Percentiles rank a stretch among this genome's conserved stretches.
phyloP scores from a whole-genome alignment of 139 green algal genomes.

The Limnomonas spitsbergensis region DNA sequence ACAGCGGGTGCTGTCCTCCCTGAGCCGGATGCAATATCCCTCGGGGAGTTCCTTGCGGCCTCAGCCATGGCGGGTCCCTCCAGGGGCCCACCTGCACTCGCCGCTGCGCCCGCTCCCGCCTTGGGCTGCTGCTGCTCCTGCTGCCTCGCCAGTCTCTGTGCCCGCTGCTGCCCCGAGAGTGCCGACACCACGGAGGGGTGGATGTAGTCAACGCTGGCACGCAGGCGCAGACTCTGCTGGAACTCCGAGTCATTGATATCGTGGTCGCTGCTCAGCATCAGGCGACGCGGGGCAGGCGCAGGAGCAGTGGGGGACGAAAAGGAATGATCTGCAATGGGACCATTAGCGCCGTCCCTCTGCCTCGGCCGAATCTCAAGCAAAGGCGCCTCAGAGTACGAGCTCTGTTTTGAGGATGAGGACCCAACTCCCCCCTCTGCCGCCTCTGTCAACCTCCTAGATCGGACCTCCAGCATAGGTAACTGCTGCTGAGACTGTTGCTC shows the following conservation, averaged over 20 bases:
- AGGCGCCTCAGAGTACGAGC: not conserved
- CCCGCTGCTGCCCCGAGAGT: too few species aligned
- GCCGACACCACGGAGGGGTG: not conserved
- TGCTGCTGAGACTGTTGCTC: not conserved
- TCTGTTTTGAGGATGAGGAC: not conserved
- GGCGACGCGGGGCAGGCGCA: not conserved
- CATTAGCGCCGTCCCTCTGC: not conserved
- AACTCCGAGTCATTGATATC: not conserved
- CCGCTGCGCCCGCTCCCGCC: not conserved
- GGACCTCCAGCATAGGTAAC: too few species aligned
- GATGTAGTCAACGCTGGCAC: not conserved
- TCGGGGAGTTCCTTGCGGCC: not conserved
- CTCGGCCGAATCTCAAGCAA: not conserved
- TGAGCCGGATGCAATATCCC: not conserved
- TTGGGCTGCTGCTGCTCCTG: not conserved
- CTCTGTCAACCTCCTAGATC: too few species aligned
- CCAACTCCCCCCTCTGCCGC: not conserved
- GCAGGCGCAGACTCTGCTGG: constrained; percentile 5
- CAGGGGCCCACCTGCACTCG: not conserved
- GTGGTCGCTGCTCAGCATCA: not conserved
- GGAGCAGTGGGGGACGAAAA: not conserved
- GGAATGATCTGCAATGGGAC: not conserved
- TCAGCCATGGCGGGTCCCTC: not conserved
- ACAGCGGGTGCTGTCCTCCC: not conserved
- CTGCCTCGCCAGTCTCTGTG: not conserved